Conservation (phyloP, 2,329 filamentous ascomycete genomes). For the Penicillium sp. region DNA sequence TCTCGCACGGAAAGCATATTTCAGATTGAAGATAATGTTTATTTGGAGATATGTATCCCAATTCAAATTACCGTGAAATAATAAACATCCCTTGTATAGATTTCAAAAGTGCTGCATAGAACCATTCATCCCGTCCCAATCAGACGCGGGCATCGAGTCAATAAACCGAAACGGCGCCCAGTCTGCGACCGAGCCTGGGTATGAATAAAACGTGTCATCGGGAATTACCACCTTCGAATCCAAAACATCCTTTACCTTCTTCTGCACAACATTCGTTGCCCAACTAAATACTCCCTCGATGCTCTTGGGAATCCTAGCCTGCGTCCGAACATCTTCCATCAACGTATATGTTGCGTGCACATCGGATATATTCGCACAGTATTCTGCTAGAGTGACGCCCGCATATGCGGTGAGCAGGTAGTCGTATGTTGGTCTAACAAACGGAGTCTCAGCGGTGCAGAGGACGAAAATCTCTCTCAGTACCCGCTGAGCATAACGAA, state of each 20-base stretch:
- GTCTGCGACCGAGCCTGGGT: constrained; percentile 2
- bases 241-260: constrained; percentile 5
- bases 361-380: constrained; percentile 4
- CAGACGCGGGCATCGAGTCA: constrained; percentile 6
- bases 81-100: neutral
- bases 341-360: constrained; percentile 10
- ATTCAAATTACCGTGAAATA: neutral
- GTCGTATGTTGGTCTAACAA: constrained; percentile 8
- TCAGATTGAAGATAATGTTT: neutral
- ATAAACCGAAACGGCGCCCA: constrained; percentile 13
- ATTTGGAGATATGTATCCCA: neutral
- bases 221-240: constrained; percentile 1
- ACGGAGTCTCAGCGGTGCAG: neutral
- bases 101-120: constrained; percentile 4
- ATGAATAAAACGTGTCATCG: constrained; percentile 8
- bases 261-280: constrained; percentile 10
- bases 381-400: constrained; percentile 8
- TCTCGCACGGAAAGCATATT: constrained; percentile 7
- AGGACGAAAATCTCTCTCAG: constrained; percentile 5
- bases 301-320: constrained; percentile 8
- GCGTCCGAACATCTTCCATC: constrained; percentile 10
- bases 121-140: constrained; percentile 3
- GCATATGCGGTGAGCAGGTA: constrained; percentile 9
- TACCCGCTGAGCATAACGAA: constrained; percentile 4
- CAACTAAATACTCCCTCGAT: constrained; percentile 9